Base-by-base conservation (phyloP, 2,329 filamentous ascomycete genomes). In the Fusarium papillatum region DNA sequence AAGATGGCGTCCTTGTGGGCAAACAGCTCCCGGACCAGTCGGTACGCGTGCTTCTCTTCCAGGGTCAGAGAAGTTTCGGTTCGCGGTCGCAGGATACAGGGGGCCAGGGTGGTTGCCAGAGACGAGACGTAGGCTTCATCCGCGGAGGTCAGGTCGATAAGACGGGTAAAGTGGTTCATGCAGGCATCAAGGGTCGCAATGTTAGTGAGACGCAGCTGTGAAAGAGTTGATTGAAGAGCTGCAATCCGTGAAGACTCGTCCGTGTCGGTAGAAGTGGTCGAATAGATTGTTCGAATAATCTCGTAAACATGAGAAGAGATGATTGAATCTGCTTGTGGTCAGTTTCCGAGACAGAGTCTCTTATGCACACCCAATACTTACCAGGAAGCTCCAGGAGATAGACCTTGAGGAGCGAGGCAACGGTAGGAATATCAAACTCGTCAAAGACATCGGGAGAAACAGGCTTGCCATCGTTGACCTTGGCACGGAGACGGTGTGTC, bases 271-370 rank as follows among this genome's bases (percentile, higher is more conserved):
- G 94, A 89, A 16, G 95, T 93, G 17, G 94, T 95, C 59, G 92
- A 93, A 87, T 99, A 99, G 76, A 99, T 97, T 3, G 95, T 98
- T 86, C 98, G 96, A 82, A 99, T 93, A 81, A 99, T 98, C 86
- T 99, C 97, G 84, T 99, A 99, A 70, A 99, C 95, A 83, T 98
- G 96, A 48, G 95, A 98, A 68, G 97, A 98, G 73, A 99, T 96
- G 73, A 99, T 90, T n/a, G 97, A 98, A 85, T 99, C 97, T 97
- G 59, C 13, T 29, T 26, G 22, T 5, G 50, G 74, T 85, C 73
- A 87, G 78, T 69, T 63, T 39, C 19, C n/a, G 57, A 26, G 22
- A 26, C 9, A 14, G 22, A 48, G 19, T 34, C 6, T 2, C 22
- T 26, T 48, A 34, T 19, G 17, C 46, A 41, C 17, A 38, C 16